Evolutionary conservation across 352 stramenopile genomes (phyloP).

Genomic region (Phytopythium sindhum): DNA sequence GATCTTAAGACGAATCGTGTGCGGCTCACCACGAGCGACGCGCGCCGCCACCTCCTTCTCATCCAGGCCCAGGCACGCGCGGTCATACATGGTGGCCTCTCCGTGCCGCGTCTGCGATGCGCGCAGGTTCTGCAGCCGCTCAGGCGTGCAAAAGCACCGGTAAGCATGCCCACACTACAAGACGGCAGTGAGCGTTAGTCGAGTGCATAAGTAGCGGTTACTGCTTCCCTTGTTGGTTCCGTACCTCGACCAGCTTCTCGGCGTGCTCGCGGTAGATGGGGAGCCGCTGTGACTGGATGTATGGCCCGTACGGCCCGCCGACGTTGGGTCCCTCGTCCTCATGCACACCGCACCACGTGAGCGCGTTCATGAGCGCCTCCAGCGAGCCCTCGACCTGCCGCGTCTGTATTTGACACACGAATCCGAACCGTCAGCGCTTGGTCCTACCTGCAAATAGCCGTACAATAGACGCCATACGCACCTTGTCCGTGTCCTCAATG

Average conservation of each 20-base stretch:
- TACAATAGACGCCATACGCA: conserved; percentile 10
- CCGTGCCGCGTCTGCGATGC: conserved; percentile 88
- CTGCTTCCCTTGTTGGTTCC: neutral
- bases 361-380: conserved; percentile 79
- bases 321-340: conserved; percentile 96
- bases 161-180: conserved; percentile 91
- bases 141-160: conserved; percentile 95
- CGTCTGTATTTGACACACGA: conserved; percentile 29
- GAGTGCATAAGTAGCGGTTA: neutral
- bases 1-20: conserved; percentile 96
- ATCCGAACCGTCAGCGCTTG: conserved; percentile 7
- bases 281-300: conserved; percentile 96
- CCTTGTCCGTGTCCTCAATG: conserved; percentile 93
- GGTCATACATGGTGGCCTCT: conserved; percentile 97
- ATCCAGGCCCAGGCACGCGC: conserved; percentile 92
- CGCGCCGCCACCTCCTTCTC: conserved; percentile 87
- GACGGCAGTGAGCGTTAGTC: neutral
- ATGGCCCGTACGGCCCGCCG: conserved; percentile 90
- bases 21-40: conserved; percentile 81
- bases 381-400: conserved; percentile 84
- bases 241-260: conserved; percentile 80
- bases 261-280: conserved; percentile 93
- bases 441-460: neutral
- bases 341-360: conserved; percentile 95
- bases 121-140: conserved; percentile 91